Percentiles rank a stretch among this genome's conserved stretches.
Evolutionary conservation across 78 protist genomes (phyloP).

Genomic region (Dictyostelium purpureum): DNA sequence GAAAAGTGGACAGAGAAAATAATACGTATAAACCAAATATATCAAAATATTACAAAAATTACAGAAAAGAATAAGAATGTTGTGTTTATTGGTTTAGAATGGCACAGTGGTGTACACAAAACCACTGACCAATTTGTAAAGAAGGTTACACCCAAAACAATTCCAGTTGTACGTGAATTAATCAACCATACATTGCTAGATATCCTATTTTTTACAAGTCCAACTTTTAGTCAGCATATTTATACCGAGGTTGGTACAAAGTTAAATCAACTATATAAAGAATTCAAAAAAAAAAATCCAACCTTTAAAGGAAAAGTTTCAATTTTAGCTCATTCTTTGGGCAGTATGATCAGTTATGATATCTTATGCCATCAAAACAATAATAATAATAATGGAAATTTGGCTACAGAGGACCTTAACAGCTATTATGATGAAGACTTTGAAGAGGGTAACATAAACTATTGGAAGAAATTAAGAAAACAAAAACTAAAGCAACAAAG

Average conservation of each 20-base stretch:
- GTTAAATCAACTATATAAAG: constrained; percentile 13
- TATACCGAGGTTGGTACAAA: constrained; percentile 49
- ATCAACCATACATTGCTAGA: constrained; percentile 49
- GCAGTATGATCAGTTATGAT: constrained; percentile 44
- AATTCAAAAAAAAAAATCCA: constrained; percentile 13
- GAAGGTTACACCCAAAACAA: constrained; percentile 35
- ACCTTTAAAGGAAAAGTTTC: constrained; percentile 56
- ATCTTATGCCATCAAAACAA: constrained; percentile 33
- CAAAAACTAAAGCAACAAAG: neutral
- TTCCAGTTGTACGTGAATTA: constrained; percentile 17
- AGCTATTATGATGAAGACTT: neutral
- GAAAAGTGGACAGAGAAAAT: constrained; percentile 48
- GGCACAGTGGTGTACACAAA: constrained; percentile 48
- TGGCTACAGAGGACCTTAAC: neutral
- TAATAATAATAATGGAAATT: neutral
- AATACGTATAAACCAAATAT: neutral
- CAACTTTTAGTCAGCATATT: constrained; percentile 50
- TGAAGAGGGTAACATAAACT: constrained; percentile 16
- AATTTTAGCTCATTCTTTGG: constrained; percentile 53
- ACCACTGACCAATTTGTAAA: constrained; percentile 9
- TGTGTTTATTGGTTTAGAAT: constrained; percentile 37
- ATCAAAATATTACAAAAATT: constrained; percentile 17
- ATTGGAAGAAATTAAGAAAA: constrained; percentile 25
- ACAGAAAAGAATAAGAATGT: neutral
- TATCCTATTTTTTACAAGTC: constrained; percentile 45